Conservation (phyloP, 495 filamentous ascomycete species). For the Lichina pygmaea region DNA sequence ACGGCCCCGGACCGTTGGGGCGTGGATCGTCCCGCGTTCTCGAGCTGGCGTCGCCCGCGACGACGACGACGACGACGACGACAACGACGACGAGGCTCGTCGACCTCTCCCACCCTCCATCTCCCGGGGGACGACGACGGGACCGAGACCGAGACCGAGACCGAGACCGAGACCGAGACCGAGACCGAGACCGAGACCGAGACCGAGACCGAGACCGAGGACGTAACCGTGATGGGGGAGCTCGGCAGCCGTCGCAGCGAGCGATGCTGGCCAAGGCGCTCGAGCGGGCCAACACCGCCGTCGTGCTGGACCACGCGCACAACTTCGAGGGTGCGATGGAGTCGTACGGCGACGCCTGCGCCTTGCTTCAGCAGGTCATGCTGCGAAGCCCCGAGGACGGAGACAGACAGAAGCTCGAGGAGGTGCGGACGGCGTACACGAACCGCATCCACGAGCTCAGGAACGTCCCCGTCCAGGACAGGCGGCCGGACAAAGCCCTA, state of each 20-base stretch:
- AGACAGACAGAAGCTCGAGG: conserved; percentile 64
- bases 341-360: conserved; percentile 75
- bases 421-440: conserved; percentile 73
- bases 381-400: conserved; percentile 49
- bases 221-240: not conserved
- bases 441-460: conserved; percentile 65
- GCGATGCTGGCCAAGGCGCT: conserved; percentile 80
- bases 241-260: conserved; percentile 40
- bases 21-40: not conserved
- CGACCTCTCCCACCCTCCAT: not conserved
- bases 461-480: conserved; percentile 28
- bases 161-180: no score
- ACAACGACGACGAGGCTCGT: not conserved
- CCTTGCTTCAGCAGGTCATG: conserved; percentile 68
- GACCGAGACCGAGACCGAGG: not conserved
- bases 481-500: conserved; percentile 36
- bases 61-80: not conserved
- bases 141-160: not conserved
- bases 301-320: conserved; percentile 78
- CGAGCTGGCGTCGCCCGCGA: not conserved
- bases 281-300: conserved; percentile 84
- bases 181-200: not conserved
- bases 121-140: not conserved
- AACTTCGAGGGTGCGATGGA: conserved; percentile 82
- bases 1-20: not conserved